phyloP scores from a whole-genome alignment of 179 eudicot genomes.

The Carnegiea gigantea region DNA sequence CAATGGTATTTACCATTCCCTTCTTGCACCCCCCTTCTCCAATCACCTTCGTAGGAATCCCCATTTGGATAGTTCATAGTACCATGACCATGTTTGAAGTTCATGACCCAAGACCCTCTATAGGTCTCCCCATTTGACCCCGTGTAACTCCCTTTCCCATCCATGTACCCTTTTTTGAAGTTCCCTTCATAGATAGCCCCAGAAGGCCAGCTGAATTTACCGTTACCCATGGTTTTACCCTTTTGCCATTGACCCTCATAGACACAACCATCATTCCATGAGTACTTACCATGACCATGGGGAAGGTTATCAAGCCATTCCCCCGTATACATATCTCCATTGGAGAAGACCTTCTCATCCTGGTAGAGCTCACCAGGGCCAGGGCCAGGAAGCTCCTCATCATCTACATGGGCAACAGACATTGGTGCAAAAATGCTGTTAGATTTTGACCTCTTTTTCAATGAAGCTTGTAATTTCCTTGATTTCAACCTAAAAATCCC shows the following conservation, averaged over 20 bases:
- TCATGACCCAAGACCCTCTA: slow-evolving; percentile 69
- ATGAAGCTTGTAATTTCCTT: slow-evolving; percentile 45
- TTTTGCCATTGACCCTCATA: slow-evolving; percentile 77
- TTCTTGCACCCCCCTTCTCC: slow-evolving; percentile 63
- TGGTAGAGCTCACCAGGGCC: slow-evolving; percentile 35
- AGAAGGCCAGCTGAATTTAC: slow-evolving; percentile 80
- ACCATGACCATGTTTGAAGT: slow-evolving; percentile 75
- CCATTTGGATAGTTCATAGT: slow-evolving; percentile 55
- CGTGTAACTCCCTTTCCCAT: slow-evolving; percentile 69
- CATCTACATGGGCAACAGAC: slow-evolving; percentile 97
- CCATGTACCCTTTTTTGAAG: slow-evolving; percentile 76
- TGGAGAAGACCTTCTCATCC: slow-evolving; percentile 51
- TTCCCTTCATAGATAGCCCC: slow-evolving; percentile 95
- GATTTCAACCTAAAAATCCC: slow-evolving; percentile 69
- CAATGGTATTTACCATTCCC: slow-evolving; percentile 83
- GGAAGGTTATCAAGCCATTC: slow-evolving; percentile 62
- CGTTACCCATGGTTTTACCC: slow-evolving; percentile 69
- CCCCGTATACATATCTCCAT: slow-evolving; percentile 78
- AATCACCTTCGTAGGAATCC: slow-evolving; percentile 77
- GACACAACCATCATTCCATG: slow-evolving; percentile 93
- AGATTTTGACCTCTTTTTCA: slow-evolving; percentile 58
- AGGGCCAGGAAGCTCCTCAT: slow-evolving; percentile 38
- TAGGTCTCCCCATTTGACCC: slow-evolving; percentile 58
- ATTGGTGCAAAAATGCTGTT: slow-evolving; percentile 62
- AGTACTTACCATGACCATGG: slow-evolving; percentile 68